These are phyloP conservation scores for Kingdonia uniflora DNA, from an alignment of 164 flowering plant genomes.

Conservation along the genomic window DNA sequence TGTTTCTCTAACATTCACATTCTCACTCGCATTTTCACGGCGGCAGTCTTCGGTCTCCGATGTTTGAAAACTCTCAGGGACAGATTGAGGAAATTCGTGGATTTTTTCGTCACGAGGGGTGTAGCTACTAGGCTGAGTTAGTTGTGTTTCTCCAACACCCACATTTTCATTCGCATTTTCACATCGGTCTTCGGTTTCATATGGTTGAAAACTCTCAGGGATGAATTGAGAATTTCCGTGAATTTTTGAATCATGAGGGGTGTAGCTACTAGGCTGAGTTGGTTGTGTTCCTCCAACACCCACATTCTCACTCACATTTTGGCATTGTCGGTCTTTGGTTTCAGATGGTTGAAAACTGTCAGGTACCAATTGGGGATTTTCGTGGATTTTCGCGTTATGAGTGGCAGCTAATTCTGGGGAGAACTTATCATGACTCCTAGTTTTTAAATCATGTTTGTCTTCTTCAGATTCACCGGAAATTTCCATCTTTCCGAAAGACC, in stretches of 20 bases:
- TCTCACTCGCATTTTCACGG: background rate
- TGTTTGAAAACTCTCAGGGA: background rate
- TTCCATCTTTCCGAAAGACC: slow-evolving; percentile 28
- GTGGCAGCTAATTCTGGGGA: slow-evolving; percentile 25
- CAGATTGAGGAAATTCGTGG: too few relatives aligned
- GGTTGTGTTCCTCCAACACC: too few relatives aligned
- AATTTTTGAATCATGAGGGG: too few relatives aligned
- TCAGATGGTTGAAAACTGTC: background rate
- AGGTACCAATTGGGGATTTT: background rate
- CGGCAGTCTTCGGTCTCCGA: too few relatives aligned
- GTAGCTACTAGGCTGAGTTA: too few relatives aligned
- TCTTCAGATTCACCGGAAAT: slow-evolving; percentile 14
- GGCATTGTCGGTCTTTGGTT: too few relatives aligned
- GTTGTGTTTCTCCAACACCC: too few relatives aligned
- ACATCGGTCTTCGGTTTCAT: too few relatives aligned
- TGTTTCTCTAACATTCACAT: background rate
- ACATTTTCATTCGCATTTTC: background rate
- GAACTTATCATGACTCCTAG: slow-evolving; percentile 51
- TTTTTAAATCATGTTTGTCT: background rate
- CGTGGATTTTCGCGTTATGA: background rate
- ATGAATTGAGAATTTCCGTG: too few relatives aligned
- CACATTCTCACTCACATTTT: background rate
- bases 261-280: too few relatives aligned
- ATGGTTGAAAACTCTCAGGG: too few relatives aligned
- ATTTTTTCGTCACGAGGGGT: too few relatives aligned